Base-by-base conservation (phyloP, 768 basidiomycete species). In the Leccinum truebloodii region DNA sequence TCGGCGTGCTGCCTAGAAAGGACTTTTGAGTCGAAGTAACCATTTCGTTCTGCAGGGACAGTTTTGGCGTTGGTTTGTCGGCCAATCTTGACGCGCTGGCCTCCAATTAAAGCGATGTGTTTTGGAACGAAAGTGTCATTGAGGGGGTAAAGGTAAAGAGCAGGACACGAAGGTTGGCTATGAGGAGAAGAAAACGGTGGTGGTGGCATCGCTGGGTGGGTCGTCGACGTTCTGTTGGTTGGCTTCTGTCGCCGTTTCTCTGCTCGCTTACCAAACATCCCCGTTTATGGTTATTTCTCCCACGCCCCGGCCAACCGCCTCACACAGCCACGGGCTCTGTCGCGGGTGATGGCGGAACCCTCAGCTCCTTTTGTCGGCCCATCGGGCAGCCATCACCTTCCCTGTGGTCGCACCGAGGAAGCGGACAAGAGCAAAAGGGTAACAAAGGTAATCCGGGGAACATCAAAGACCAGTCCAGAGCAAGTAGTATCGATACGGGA, bases 41-140 rank as follows among this genome's bases (percentile, higher is more conserved):
- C 96, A 71, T 99, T 98, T 69, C 90, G 81, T 71, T 96, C 94
- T 12, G 84, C 87, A 18, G 96, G 96, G 32, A 92, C 86, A 0
- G 95, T 97, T 82, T 97, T 97, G 59, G 89, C 87, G 74, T 95
- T 97, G 16, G 95, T 98, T 77, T 98, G 95, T 59, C 96, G 80
- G 18, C 96, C 96, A 72, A 99, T 95, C 84, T 94, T 90, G 55
- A 89, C 86, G 71, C 86, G 89, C 73, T 86, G 85, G 59, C 79
- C 81, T 32, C 69, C 64, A 49, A 75, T 73, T 62, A 95, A 85
- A n/a, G 88, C 81, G 65, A 98, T 95, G 73, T 96, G 93, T 78
- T 98, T 98, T 60, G 94, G 93, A 41, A 88, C 81, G 76, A 97
- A 97, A 3, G 94, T 92, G 75, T 96, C 94, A 68, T 98, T 98